Base-by-base conservation (phyloP, 257 asterid genomes). In the Coffea eugenioides region DNA sequence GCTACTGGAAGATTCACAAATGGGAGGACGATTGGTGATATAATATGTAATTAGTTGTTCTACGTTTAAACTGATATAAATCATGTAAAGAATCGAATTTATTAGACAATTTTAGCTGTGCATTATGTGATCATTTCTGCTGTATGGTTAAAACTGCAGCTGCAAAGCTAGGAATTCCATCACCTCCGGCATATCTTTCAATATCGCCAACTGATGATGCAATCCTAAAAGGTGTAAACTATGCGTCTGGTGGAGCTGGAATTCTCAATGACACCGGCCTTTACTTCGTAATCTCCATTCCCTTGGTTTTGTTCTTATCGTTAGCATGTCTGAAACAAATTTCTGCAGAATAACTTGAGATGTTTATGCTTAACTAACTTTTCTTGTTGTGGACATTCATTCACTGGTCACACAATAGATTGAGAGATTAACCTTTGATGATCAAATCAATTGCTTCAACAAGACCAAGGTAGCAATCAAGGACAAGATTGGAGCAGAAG, bases 201-300 rank as follows among this genome's bases (percentile, higher is more conserved):
- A 77, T 93, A 71, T 81, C 86, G 6, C 88, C 91, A 51, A 83
- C 59, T 16, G 97, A 90, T 61, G 96, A 93, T 74, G 90, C 93
- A 34, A 72, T 91, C 73, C 79, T 91, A 41, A 86, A 87, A 88
- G 98, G 98, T 5, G 97, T 89, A 67, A 93, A 90, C 79, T 93
- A 91, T 75, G 98, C 98, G 21, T 93, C 97, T 36, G 97, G 97
- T 79, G 97, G 97, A 77, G 97, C 97, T 70, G 97, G 97, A 65
- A 93, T 93, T 76, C 97, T 93, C 74, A 93, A 91, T 65, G 93
- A 91, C n/a, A 91, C 97, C 0, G 98, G 98, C 48, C 86, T 90
- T 49, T 93, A 91, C 91, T 93, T 91, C 80, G 98, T 93, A 91
- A 82, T 25, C 14, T 27, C 56, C 27, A 62, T 59, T 66, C n/a